Evolutionary conservation across 2,329 filamentous ascomycete species (phyloP).

Genomic region (Claviceps pazoutovae): DNA sequence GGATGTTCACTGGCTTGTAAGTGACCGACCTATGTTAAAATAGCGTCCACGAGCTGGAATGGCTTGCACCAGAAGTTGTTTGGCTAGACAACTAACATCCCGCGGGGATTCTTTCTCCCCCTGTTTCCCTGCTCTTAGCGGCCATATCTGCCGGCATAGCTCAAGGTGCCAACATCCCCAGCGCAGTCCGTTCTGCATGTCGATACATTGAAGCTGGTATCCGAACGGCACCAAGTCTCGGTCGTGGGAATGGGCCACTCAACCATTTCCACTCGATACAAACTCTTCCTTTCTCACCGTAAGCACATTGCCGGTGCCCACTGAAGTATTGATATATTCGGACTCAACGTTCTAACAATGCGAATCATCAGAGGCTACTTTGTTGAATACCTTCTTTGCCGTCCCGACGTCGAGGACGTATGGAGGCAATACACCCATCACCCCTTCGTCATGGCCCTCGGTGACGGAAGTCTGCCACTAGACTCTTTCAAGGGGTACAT

Average conservation of each 20-base stretch:
- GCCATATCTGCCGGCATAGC: conserved; percentile 64
- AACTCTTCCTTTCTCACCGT: conserved; percentile 54
- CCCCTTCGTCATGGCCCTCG: conserved; percentile 66
- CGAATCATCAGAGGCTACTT: conserved; percentile 51
- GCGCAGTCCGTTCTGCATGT: conserved; percentile 53
- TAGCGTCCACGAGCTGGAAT: background rate
- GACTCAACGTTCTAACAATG: background rate
- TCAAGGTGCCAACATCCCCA: conserved; percentile 38
- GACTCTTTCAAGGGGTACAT: conserved; percentile 80
- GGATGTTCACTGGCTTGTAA: conserved; percentile 84
- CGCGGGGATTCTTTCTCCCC: background rate
- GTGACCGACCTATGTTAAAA: conserved; percentile 15
- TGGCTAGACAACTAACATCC: background rate
- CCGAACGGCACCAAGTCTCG: conserved; percentile 45
- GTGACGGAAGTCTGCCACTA: conserved; percentile 57
- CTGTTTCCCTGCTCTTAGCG: conserved; percentile 25
- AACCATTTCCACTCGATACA: conserved; percentile 67
- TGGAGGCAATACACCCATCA: conserved; percentile 74
- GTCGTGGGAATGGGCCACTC: conserved; percentile 56
- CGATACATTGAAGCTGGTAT: conserved; percentile 62
- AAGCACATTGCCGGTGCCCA: conserved; percentile 11
- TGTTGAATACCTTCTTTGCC: conserved; percentile 65
- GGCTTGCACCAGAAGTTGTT: background rate
- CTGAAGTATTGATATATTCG: background rate
- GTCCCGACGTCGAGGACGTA: conserved; percentile 55